Base-by-base conservation (phyloP, 169 alveolate species). In the Plasmodium chabaudi region DNA sequence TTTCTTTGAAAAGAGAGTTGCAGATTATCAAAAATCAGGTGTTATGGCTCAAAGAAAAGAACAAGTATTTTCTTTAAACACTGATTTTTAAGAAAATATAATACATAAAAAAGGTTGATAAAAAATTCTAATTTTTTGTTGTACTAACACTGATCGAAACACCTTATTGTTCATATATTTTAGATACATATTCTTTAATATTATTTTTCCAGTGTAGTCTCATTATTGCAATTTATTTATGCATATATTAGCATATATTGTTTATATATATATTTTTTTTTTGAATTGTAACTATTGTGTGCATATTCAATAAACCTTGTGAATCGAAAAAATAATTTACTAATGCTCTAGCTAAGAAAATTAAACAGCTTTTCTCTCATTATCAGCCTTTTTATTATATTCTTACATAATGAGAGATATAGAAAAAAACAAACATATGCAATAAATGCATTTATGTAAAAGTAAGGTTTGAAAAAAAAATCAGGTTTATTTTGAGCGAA, bases 1-100 rank as follows among this genome's bases (percentile, higher is more conserved):
- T 94, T 98, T 98, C 97, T 98, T 98, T 89, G 99, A 98, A 94
- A 98, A 97, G 93, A 93, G 99, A 67, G 99, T 98, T 17, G 99
- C 99, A 13, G 99, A 98, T 72, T 98, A 98, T 92, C 98, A 98
- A 92, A 97, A 97, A 96, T 98, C 99, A 12, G 99, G 99, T 9
- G 98, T 98, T 59, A 97, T 98, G 99, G 95, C 96, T 0, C 91
- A 93, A 64, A 74, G 93, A 57, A 90, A 92, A 56, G 94, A 88
- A 15, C 96, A 93, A 57, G 93, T 89, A 49, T 93, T 93, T 72
- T 73, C 93, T 25, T 82, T 90, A 2, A 93, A 92, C 59, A 88
- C 91, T 17, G 96, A 93, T 46, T 93, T 93, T 69, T 93, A 56
- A 79, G 69, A 34, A 34, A 34, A 34, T 34, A 34, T 34, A 34